Evolutionary conservation across 148 eudicot species (phyloP).

Genomic region (Silene conica): DNA sequence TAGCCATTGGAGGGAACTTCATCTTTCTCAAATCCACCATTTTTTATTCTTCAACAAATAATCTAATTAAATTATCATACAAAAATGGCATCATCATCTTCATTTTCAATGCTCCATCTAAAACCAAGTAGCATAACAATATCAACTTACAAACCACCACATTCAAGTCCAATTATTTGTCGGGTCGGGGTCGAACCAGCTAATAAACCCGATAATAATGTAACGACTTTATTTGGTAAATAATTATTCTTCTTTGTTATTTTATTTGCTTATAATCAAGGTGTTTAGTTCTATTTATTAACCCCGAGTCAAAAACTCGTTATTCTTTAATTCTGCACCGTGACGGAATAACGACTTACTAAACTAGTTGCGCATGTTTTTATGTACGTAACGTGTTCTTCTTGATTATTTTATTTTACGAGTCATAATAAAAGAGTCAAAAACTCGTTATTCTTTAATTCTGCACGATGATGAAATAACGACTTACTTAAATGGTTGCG

Average conservation of each 20-base stretch:
- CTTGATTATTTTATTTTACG: no score
- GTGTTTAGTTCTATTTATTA: no score
- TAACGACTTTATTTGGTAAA: conserved; percentile 21
- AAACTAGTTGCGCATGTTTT: no score
- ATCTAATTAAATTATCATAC: background rate
- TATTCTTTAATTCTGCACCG: background rate
- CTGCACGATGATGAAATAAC: no score
- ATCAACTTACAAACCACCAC: conserved; percentile 20
- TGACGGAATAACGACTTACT: no score
- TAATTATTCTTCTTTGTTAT: background rate
- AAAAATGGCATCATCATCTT: conserved; percentile 56
- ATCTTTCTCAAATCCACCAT: no score
- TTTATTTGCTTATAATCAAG: no score
- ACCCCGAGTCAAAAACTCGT: background rate
- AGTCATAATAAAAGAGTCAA: no score
- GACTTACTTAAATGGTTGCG: no score
- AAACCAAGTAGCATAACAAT: conserved; percentile 33
- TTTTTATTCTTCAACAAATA: background rate
- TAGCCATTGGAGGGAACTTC: background rate
- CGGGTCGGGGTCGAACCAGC: conserved; percentile 27
- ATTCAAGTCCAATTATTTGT: conserved; percentile 24
- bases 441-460: no score
- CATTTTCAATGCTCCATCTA: conserved; percentile 42
- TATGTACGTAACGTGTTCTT: no score
- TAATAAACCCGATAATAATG: conserved; percentile 18